Conservation (phyloP, 2,329 filamentous ascomycete species). For the Ceratocystis lukuohia region DNA sequence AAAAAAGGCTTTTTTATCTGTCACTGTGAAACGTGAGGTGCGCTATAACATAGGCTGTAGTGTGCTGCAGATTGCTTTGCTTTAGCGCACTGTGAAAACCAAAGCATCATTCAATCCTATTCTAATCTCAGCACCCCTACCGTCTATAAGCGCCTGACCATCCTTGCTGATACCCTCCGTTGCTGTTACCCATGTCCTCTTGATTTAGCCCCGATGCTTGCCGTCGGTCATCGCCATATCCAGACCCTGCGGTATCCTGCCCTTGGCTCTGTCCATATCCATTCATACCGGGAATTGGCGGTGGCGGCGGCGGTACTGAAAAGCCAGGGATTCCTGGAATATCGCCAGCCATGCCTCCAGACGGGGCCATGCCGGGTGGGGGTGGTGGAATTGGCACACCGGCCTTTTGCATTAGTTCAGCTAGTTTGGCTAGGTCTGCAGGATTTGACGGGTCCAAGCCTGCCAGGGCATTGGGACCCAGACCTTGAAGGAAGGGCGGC, state of each 20-base stretch:
- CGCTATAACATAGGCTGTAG: background rate
- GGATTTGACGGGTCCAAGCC: conserved; percentile 47
- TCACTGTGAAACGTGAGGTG: too few species aligned
- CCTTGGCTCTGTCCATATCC: conserved; percentile 3
- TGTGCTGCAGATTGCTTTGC: background rate
- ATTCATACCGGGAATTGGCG: conserved; percentile 13
- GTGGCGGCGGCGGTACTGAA: conserved; percentile 29
- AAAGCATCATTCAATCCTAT: too few species aligned
- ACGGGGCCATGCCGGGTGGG: conserved; percentile 35
- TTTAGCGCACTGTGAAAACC: background rate
- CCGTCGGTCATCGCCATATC: conserved; percentile 9
- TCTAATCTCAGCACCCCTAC: background rate
- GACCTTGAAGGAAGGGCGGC: conserved; percentile 40
- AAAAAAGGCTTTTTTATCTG: too few species aligned
- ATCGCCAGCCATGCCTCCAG: conserved; percentile 26
- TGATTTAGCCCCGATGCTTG: background rate
- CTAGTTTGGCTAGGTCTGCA: conserved; percentile 45
- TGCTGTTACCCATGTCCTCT: background rate
- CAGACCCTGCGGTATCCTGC: background rate
- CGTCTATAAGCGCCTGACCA: conserved; percentile 7
- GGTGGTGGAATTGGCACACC: conserved; percentile 48
- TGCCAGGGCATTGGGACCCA: conserved; percentile 37
- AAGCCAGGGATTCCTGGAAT: conserved; percentile 22
- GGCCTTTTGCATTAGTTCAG: conserved; percentile 52
- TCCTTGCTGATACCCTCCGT: conserved; percentile 7